Conservation (phyloP, 768 basidiomycete species). For the Tricholoma terreum region DNA sequence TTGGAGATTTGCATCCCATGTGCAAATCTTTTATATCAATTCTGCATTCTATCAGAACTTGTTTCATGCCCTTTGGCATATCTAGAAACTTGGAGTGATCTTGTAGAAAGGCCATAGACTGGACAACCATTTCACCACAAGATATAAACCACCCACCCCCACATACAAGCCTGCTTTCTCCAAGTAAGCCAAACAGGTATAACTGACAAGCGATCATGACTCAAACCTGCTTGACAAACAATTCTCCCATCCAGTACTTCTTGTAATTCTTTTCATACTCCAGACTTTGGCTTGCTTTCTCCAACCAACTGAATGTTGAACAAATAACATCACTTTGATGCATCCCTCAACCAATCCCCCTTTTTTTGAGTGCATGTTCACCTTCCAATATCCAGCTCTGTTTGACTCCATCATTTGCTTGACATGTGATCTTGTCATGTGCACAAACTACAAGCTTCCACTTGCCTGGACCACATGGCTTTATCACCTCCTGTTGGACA, state of each 20-base stretch:
- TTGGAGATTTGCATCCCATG: not conserved
- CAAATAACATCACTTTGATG: slow-evolving; percentile 38
- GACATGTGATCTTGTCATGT: slow-evolving; percentile 17
- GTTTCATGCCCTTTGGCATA: slow-evolving; percentile 20
- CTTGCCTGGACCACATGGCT: not conserved
- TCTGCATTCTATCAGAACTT: slow-evolving; percentile 1
- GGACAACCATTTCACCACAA: not conserved
- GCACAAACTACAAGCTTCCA: not conserved
- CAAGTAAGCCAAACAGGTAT: slow-evolving; percentile 8
- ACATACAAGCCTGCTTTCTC: not conserved
- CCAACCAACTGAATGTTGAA: too few relatives aligned
- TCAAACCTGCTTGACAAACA: too few relatives aligned
- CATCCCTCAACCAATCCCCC: slow-evolving; percentile 34
- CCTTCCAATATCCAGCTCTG: too few relatives aligned
- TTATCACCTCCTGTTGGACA: not conserved
- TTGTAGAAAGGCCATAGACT: slow-evolving; percentile 30
- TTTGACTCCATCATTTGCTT: too few relatives aligned
- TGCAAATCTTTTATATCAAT: not conserved
- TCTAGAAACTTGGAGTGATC: slow-evolving; percentile 28
- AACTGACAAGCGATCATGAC: slow-evolving; percentile 24
- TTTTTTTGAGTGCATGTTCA: too few relatives aligned
- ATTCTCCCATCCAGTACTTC: slow-evolving; percentile 36
- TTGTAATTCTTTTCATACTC: slow-evolving; percentile 45
- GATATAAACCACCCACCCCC: not conserved
- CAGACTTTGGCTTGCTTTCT: too few relatives aligned